Conservation (phyloP, 352 stramenopile genomes). For the Phytopythium oedochilum region DNA sequence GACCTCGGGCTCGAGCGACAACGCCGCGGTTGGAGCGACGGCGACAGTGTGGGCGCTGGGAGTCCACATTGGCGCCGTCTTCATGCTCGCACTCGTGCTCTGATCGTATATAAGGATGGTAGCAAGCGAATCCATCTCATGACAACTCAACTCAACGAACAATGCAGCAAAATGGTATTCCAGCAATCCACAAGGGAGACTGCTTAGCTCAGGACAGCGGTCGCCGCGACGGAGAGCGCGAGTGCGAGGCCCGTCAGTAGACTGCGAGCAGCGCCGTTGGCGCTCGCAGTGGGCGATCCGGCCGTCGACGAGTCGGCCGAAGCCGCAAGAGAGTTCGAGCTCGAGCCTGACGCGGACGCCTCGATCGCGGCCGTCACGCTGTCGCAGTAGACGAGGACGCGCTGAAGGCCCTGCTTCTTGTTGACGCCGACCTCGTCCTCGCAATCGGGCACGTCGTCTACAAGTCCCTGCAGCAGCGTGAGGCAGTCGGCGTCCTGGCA, state of each 20-base stretch:
- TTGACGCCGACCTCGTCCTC: slow-evolving; percentile 17
- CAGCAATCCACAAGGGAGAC: background rate
- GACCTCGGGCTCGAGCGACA: slow-evolving; percentile 1
- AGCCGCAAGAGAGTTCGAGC: background rate
- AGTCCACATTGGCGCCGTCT: background rate
- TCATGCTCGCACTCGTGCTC: background rate
- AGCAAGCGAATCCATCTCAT: too few species aligned
- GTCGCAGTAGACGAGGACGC: slow-evolving; percentile 18
- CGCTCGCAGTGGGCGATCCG: background rate
- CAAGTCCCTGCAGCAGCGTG: slow-evolving; percentile 13
- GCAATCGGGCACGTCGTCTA: slow-evolving; percentile 25
- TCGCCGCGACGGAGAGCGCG: background rate
- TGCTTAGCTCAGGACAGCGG: background rate
- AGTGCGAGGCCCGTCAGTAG: background rate
- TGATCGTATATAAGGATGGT: background rate
- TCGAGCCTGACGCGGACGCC: background rate
- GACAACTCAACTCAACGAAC: too few species aligned
- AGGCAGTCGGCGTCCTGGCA: slow-evolving; percentile 21
- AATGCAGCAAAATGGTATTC: background rate
- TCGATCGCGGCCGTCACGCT: background rate
- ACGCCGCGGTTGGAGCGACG: background rate
- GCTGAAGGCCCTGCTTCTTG: slow-evolving; percentile 19
- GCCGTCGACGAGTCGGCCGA: background rate
- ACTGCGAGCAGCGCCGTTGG: background rate
- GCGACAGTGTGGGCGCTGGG: background rate